Evolutionary conservation across 306 rosid species (phyloP), one percentile per base, ranked within the genome.

Genomic region (Begonia fuchsioides): DNA sequence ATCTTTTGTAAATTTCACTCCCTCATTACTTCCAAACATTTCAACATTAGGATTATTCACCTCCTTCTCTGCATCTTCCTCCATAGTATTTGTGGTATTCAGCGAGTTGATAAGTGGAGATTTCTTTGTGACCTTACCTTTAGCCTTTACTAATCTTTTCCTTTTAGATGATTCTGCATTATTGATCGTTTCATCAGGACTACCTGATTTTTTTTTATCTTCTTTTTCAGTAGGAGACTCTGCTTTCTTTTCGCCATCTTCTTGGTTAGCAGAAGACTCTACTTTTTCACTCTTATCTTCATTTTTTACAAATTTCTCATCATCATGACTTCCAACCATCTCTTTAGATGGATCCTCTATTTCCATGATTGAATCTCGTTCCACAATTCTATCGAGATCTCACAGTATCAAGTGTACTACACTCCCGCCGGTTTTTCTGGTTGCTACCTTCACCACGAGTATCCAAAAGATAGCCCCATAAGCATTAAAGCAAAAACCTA

Each of bases 201-300:
- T 26, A 26, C 35, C 35, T 26, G 35, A 26, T 26, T 26, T 26
- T 48, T 51, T 51, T 47, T 43, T 49, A 52, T 32, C 51, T 50
- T 52, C 39, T 39, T 68, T 72, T 57, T 65, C 76, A 71, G 70
- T 61, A 18, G 50, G 54, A 8, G 11, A 47, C 43, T 12, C 53
- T 17, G 40, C 46, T 57, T 47, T 39, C 17, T 32, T 20, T 19
- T 9, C 49, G 54, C 12, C 35, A 14, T 12, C 47, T 49, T 58
- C 62, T 49, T 58, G 62, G 12, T 48, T 39, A 10, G 49, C 49
- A 41, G 26, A 15, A 58, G 54, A 18, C 1, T n/a, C 48, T 17
- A 48, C 55, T 49, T 39, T 49, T 58, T 47, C 48, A 17, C 18
- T 9, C 17, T 57, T 47, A 12, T 18, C 53, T 56, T 47, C 53